phyloP scores from a whole-genome alignment of 148 eudicot genomes.

The Vaccinium corymbosum region DNA sequence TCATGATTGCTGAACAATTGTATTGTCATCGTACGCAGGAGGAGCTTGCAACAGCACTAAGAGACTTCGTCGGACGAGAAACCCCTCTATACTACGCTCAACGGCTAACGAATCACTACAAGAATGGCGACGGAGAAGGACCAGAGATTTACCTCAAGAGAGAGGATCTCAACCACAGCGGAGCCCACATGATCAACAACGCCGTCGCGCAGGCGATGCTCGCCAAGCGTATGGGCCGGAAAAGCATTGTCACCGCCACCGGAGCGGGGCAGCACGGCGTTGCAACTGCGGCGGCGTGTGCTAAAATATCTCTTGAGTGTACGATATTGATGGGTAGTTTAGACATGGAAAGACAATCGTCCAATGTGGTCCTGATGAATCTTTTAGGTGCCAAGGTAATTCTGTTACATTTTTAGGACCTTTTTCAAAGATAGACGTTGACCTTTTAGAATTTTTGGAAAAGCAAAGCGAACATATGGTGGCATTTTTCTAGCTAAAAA shows the following conservation, averaged over 20 bases:
- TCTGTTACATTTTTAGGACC: too few species aligned
- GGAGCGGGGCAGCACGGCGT: slow-evolving; percentile 85
- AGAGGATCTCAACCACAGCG: slow-evolving; percentile 79
- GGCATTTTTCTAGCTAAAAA: too few species aligned
- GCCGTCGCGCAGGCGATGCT: slow-evolving; percentile 80
- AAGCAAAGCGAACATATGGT: too few species aligned
- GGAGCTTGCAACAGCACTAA: slow-evolving; percentile 43
- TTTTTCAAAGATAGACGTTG: too few species aligned
- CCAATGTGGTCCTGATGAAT: slow-evolving; percentile 52
- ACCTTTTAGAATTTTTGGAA: too few species aligned
- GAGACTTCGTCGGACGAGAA: slow-evolving; percentile 77
- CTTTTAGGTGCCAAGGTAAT: slow-evolving; percentile 24
- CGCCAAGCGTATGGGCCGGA: slow-evolving; percentile 60
- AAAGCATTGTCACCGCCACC: slow-evolving; percentile 56
- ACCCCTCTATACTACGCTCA: slow-evolving; percentile 74
- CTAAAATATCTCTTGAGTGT: slow-evolving; percentile 55
- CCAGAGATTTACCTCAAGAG: slow-evolving; percentile 73
- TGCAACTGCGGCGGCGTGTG: slow-evolving; percentile 79
- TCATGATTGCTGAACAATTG: neutral
- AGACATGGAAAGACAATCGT: slow-evolving; percentile 53
- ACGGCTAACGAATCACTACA: slow-evolving; percentile 61
- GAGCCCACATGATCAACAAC: slow-evolving; percentile 83
- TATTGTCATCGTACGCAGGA: slow-evolving; percentile 25
- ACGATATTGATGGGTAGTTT: slow-evolving; percentile 49
- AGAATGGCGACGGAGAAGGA: slow-evolving; percentile 43